A percentile compares a stretch with the other conserved stretches of the same genome.
Conservation (phyloP, 2,329 filamentous ascomycete genomes). For the Verticillium zaregamsianum region DNA sequence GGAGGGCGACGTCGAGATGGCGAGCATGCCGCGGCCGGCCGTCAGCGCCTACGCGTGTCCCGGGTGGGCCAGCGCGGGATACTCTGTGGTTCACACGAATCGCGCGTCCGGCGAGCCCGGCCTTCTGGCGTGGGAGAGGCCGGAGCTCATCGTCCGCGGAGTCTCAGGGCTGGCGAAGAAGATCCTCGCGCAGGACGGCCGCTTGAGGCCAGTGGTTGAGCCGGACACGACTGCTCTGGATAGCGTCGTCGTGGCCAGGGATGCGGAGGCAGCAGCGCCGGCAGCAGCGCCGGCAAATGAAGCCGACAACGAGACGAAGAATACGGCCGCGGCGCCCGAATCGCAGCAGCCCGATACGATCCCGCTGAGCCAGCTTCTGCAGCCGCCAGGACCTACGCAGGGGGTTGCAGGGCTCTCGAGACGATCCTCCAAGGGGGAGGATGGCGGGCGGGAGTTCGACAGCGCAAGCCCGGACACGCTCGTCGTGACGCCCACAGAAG, state of each 20-base stretch:
- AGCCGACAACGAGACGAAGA: neutral
- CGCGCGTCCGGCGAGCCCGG: constrained; percentile 35
- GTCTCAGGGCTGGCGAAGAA: constrained; percentile 34
- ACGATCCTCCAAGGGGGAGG: neutral
- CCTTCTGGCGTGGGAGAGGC: constrained; percentile 44
- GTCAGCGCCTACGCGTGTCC: constrained; percentile 37
- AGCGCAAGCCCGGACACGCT: constrained; percentile 11
- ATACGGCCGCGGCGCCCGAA: neutral
- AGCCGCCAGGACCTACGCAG: neutral
- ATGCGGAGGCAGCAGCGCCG: neutral
- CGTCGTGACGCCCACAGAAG: constrained; percentile 8
- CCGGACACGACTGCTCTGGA: constrained; percentile 25
- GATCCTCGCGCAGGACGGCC: constrained; percentile 30
- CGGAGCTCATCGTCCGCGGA: constrained; percentile 39
- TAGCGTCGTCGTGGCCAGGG: constrained; percentile 23
- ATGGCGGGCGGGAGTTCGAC: constrained; percentile 6
- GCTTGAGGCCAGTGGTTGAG: constrained; percentile 24
- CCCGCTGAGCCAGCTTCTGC: neutral
- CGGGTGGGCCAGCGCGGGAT: constrained; percentile 41
- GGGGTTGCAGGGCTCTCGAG: neutral
- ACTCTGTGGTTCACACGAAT: constrained; percentile 36
- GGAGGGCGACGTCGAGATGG: constrained; percentile 11
- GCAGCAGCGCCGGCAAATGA: neutral
- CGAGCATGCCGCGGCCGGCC: constrained; percentile 17
- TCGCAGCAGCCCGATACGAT: neutral